Evolutionary conservation across 768 basidiomycete species (phyloP), one percentile per base, ranked within the genome.

Genomic region (Tulasnella sp.): DNA sequence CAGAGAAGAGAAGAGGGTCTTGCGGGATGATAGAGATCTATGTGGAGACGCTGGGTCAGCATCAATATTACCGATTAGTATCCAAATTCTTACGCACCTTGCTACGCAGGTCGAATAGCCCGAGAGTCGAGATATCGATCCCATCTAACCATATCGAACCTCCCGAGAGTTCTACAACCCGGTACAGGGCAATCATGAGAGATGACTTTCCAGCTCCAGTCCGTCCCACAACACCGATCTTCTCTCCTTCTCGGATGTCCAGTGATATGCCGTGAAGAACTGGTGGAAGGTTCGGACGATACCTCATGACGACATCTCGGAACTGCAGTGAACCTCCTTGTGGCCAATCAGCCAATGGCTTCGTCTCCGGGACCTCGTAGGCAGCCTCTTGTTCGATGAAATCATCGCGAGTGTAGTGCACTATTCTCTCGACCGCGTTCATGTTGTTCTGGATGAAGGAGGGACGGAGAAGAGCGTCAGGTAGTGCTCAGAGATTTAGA

Each of bases 171-270:
- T 77, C 76, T 48, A 74, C 70, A 58, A 76, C 67, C 5, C 65
- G 65, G 59, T 72, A 75, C 0, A 76, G 67, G 1, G 73, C 69
- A 32, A 71, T 70, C 67, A 75, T 69, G 47, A 76, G 70, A 3
- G 74, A 72, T 0, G 68, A 70, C 42, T 56, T 64, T n/a, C 62
- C 47, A 54, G 49, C 21, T 10, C 44, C 68, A 5, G 49, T 75
- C 67, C 82, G 68, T 52, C 86, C 86, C 9, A 89, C 85, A 38
- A 89, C 79, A 11, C 86, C 87, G 56, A 89, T 81, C 73, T 87
- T 86, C 70, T 90, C 85, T 0, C 83, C 82, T 0, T 78, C 78
- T 1, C 73, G 70, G 47, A 89, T 78, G n/a, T 71, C 71, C 64
- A 88, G 49, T 3, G 78, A 77, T 19, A 89, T 73, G 0, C 80